A percentile compares a stretch with the other conserved stretches of the same genome.
Evolutionary conservation across 441 rosid species (phyloP).

Genomic region (Raphanus hybrid): DNA sequence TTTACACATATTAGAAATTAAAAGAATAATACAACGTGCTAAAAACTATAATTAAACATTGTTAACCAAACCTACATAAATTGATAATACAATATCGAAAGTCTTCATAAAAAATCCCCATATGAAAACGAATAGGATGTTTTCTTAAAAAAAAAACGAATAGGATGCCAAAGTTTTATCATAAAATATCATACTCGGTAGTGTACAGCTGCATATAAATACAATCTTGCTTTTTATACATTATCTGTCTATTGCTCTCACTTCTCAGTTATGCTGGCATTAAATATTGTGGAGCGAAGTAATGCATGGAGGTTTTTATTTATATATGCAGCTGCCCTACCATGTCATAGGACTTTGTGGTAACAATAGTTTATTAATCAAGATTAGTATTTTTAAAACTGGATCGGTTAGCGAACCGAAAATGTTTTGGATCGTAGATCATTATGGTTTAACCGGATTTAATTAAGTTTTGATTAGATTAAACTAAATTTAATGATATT

Average conservation of each 20-base stretch:
- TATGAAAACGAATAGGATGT: not conserved
- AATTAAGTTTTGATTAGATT: too few relatives aligned
- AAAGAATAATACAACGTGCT: not conserved
- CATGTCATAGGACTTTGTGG: not conserved
- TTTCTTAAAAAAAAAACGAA: not conserved
- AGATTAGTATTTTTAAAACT: not conserved
- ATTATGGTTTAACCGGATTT: too few relatives aligned
- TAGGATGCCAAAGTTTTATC: not conserved
- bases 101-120: not conserved
- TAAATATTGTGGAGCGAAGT: not conserved
- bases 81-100: not conserved
- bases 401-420: too few relatives aligned
- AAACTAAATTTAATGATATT: too few relatives aligned
- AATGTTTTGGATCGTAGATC: too few relatives aligned
- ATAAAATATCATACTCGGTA: not conserved
- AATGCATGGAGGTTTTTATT: not conserved
- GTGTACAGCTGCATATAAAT: not conserved
- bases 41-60: conserved; percentile 6
- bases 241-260: not conserved
- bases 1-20: not conserved
- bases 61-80: not conserved
- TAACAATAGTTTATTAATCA: not conserved
- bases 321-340: not conserved
- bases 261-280: not conserved
- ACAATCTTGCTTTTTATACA: not conserved